phyloP scores from a whole-genome alignment of 495 filamentous ascomycete genomes.

The Tuber umbilicatum region DNA sequence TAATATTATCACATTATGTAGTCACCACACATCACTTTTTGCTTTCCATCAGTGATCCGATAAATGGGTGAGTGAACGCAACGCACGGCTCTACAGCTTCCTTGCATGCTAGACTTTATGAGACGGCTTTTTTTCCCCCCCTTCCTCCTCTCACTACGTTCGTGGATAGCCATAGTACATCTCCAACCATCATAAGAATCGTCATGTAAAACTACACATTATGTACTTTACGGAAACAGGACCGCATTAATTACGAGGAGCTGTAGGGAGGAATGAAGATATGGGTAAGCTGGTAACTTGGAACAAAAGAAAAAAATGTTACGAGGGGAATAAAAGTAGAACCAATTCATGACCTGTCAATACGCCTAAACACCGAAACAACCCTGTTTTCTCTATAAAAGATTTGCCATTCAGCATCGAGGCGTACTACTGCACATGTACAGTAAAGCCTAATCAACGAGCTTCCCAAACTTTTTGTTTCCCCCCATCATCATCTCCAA shows the following conservation, averaged over 20 bases:
- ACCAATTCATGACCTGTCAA: background rate
- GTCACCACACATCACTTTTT: background rate
- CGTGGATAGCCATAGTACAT: background rate
- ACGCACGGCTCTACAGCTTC: background rate
- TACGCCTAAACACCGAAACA: constrained; percentile 1
- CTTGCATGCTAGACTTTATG: background rate
- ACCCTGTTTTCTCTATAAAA: background rate
- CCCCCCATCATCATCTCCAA: background rate
- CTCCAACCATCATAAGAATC: background rate
- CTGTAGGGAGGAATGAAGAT: background rate
- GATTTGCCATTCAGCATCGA: background rate
- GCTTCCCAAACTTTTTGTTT: background rate
- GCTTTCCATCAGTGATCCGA: background rate
- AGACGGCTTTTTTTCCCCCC: background rate
- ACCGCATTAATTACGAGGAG: background rate
- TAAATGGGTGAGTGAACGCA: background rate
- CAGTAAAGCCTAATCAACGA: background rate
- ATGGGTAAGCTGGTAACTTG: background rate
- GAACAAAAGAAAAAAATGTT: background rate
- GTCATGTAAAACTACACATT: background rate
- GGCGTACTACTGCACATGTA: background rate
- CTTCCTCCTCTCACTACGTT: background rate
- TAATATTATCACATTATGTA: background rate
- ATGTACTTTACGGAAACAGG: background rate
- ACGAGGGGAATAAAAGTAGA: background rate